Conservation (phyloP, 371 early-diverging fungal species). For the Mycotypha africana region DNA sequence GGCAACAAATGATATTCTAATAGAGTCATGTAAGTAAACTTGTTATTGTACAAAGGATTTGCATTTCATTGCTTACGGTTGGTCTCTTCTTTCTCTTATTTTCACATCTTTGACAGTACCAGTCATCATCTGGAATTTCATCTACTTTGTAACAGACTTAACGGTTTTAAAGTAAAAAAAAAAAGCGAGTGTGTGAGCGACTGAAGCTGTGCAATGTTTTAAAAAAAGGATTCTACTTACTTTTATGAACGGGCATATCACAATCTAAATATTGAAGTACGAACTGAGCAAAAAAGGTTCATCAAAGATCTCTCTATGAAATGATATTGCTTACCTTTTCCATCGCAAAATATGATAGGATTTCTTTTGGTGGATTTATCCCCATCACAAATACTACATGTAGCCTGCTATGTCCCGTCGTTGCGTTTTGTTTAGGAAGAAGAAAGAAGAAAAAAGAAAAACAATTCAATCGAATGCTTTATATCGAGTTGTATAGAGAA, state of each 20-base stretch:
- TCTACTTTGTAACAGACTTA: constrained; percentile 45
- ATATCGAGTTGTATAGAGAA: too few species aligned
- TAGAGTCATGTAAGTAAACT: neutral
- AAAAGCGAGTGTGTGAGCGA: too few species aligned
- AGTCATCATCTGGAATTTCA: constrained; percentile 44
- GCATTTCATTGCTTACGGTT: constrained; percentile 23
- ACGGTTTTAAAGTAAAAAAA: too few species aligned
- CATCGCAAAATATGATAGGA: constrained; percentile 53
- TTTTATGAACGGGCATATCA: constrained; percentile 52
- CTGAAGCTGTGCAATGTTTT: too few species aligned
- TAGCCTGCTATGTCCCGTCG: too few species aligned
- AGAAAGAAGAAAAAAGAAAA: too few species aligned
- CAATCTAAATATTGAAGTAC: constrained; percentile 29
- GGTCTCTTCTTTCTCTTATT: constrained; percentile 27
- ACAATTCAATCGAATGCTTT: too few species aligned
- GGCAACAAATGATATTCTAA: constrained; percentile 51
- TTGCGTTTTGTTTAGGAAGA: too few species aligned
- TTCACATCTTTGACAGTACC: constrained; percentile 53
- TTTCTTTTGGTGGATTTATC: constrained; percentile 35
- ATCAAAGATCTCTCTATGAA: neutral
- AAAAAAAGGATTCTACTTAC: too few species aligned
- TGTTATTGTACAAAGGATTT: neutral
- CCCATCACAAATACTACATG: constrained; percentile 47
- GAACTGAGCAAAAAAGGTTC: too few species aligned
- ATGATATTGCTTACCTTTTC: constrained; percentile 31